Conservation (phyloP, 2,329 filamentous ascomycete genomes). For the Aureobasidium sp. region DNA sequence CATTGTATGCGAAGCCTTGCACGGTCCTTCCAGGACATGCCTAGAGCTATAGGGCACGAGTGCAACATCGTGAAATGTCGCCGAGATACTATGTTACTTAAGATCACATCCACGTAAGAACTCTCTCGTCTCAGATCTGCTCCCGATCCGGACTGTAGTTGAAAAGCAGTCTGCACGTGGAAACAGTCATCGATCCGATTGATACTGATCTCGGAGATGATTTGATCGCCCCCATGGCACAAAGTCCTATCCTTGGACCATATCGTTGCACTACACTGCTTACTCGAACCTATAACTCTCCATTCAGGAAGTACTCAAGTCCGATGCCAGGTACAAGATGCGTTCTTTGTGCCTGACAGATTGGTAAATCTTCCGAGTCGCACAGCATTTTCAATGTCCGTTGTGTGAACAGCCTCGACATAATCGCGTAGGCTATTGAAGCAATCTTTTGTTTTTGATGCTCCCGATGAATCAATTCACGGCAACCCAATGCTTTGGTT, state of each 20-base stretch:
- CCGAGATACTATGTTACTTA: background rate
- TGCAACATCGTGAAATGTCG: background rate
- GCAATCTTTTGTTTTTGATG: background rate
- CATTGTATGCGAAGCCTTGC: background rate
- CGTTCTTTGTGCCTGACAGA: constrained; percentile 6
- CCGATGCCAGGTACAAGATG: constrained; percentile 3
- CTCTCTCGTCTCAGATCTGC: background rate
- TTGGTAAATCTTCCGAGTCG: background rate
- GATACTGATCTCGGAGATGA: background rate
- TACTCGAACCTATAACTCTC: background rate
- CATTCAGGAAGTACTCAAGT: background rate
- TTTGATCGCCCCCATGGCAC: background rate
- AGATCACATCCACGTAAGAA: background rate
- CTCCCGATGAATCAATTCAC: background rate
- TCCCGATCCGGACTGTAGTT: background rate
- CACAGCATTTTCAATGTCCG: background rate
- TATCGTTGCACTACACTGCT: constrained; percentile 2
- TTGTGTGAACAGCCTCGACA: background rate
- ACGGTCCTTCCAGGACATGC: background rate
- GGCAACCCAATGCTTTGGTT: background rate
- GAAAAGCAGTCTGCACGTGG: background rate
- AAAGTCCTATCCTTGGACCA: background rate
- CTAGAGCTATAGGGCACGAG: background rate
- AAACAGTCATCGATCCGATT: background rate
- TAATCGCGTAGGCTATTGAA: background rate